Conservation (phyloP, 106 monocot species). For the Dactylorhiza incarnata region DNA sequence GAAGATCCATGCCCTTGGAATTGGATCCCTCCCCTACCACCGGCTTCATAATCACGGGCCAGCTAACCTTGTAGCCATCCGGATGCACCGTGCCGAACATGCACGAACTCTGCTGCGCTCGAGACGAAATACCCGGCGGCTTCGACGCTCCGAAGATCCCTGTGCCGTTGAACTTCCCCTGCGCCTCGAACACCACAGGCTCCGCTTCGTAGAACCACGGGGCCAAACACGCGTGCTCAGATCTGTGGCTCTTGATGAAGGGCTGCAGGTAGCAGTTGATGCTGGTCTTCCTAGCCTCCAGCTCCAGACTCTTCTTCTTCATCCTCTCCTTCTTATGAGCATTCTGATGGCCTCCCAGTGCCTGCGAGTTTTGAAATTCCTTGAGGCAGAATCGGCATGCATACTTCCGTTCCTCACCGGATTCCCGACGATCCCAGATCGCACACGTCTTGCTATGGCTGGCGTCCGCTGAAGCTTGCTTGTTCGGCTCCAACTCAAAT, state of each 20-base stretch:
- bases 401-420: slow-evolving; percentile 24
- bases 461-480: not conserved
- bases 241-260: slow-evolving; percentile 30
- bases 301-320: slow-evolving; percentile 56
- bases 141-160: not conserved
- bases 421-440: not conserved
- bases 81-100: slow-evolving; percentile 1
- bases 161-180: not conserved
- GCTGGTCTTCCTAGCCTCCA: slow-evolving; percentile 35
- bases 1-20: slow-evolving; percentile 8
- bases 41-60: slow-evolving; percentile 8
- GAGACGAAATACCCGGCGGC: not conserved
- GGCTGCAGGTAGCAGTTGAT: slow-evolving; percentile 39
- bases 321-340: slow-evolving; percentile 82
- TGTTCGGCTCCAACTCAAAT: slow-evolving; percentile 31
- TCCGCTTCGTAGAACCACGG: not conserved
- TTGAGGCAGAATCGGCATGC: slow-evolving; percentile 61
- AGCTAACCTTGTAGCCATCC: not conserved
- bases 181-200: not conserved
- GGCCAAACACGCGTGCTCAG: not conserved
- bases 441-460: not conserved
- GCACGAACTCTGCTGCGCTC: slow-evolving; percentile 1
- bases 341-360: slow-evolving; percentile 77
- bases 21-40: not conserved
- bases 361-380: slow-evolving; percentile 66